A percentile compares a stretch with the other conserved stretches of the same genome.
phyloP scores from a whole-genome alignment of 257 asterid species.

The Coffea eugenioides region DNA sequence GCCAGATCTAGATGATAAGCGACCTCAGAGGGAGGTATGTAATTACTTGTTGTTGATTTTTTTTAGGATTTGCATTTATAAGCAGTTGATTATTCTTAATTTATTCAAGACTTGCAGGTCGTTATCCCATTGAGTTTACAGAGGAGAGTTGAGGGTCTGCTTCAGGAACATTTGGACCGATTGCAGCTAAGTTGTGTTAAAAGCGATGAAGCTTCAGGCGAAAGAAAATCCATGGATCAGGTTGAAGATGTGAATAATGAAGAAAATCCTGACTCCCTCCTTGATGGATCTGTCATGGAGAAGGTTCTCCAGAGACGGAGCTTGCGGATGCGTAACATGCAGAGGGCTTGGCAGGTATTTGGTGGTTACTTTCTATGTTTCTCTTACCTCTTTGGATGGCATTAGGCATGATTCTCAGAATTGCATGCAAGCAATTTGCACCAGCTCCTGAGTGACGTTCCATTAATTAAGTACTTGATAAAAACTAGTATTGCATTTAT shows the following conservation, averaged over 20 bases:
- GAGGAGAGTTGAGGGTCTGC: conserved; percentile 95
- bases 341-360: conserved; percentile 92
- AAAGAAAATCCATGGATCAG: conserved; percentile 29
- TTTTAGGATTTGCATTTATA: background rate
- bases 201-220: conserved; percentile 31
- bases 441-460: background rate
- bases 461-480: background rate
- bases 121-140: conserved; percentile 92
- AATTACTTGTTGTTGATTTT: conserved; percentile 13
- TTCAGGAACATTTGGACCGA: conserved; percentile 96
- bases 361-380: background rate
- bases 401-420: background rate
- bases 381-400: background rate
- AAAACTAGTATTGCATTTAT: conserved; percentile 6
- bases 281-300: conserved; percentile 94
- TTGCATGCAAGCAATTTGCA: background rate
- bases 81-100: background rate
- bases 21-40: conserved; percentile 94
- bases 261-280: conserved; percentile 58
- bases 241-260: conserved; percentile 45
- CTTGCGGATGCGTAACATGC: conserved; percentile 94
- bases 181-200: conserved; percentile 43
- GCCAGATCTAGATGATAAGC: conserved; percentile 94
- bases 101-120: conserved; percentile 48
- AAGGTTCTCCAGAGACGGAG: conserved; percentile 93